Base-by-base conservation (phyloP, 106 monocot species). In the Acorus calamus region DNA sequence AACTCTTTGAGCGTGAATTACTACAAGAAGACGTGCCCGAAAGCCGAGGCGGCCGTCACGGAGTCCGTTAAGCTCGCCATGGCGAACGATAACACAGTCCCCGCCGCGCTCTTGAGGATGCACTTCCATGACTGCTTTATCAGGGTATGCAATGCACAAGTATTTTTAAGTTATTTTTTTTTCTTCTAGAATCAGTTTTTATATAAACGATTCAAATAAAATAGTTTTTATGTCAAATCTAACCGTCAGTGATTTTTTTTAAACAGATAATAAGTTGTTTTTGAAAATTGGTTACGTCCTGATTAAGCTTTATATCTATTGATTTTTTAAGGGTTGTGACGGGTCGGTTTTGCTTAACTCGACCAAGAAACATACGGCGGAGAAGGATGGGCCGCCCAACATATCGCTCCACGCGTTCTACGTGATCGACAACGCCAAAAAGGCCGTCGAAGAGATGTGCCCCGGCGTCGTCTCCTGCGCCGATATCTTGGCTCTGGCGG, bases 401-500 rank as follows among this genome's bases (percentile, higher is more conserved):
- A 58, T 84, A 50, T 89, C 89, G 0, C 62, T 93, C 57, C 93
- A 89, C 46, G 89, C 83, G 5, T 93, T 93, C 79, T 86, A 79
- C 63, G 89, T 93, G 2, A 79, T 93, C 2, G 93, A 93, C 66
- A 73, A 79, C 41, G 93, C 93, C 42, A 93, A 93, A 77, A 45
- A 71, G 61, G 89, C 89, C 2, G 51, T 89, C 57, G 93, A 93
- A 69, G 61, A 53, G 7, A 12, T 72, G 59, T 93, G 93, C 67
- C 89, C 89, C 0, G 93, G 89, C n/a, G 81, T 89, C 4, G 93
- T 93, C 8, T 89, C 93, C 1, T 93, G 93, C 42, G 93, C 93
- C 0, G 93, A 93, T 56, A 84, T 89, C 41, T 62, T 93, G 3
- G 86, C 93, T 1, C 42, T 93, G 0, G 89, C 93, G 12, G 93